A percentile compares a stretch with the other conserved stretches of the same genome.
Evolutionary conservation across 2,329 filamentous ascomycete species (phyloP).

Genomic region (Xylaria sp.): DNA sequence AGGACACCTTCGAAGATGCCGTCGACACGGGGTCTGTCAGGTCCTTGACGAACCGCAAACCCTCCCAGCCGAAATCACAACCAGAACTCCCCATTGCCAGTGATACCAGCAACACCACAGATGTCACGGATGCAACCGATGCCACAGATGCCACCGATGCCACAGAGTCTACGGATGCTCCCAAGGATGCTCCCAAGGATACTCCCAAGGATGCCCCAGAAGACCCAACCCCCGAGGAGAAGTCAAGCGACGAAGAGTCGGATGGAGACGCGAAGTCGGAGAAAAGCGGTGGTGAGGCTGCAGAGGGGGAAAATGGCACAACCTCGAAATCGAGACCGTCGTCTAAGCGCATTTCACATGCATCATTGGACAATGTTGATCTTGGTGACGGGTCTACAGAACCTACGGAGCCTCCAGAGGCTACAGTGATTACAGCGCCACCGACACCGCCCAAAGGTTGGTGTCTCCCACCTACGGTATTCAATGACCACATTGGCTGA

Average conservation of each 20-base stretch:
- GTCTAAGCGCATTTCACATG: conserved; percentile 50
- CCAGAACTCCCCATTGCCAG: too few relatives aligned
- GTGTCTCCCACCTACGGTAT: conserved; percentile 3
- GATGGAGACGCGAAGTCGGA: conserved; percentile 18
- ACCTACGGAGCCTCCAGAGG: conserved; percentile 19
- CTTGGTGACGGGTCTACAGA: conserved; percentile 60
- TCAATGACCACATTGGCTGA: conserved; percentile 4
- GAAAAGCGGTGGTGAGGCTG: conserved; percentile 22
- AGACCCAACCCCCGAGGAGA: conserved; percentile 26
- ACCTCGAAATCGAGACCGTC: conserved; percentile 40
- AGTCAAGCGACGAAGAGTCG: conserved; percentile 21
- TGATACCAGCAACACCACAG: conserved; percentile 30
- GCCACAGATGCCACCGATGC: too few relatives aligned
- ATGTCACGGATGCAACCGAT: too few relatives aligned
- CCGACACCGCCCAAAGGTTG: conserved; percentile 35
- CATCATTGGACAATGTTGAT: conserved; percentile 64
- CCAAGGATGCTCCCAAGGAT: too few relatives aligned
- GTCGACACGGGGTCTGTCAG: conserved; percentile 66
- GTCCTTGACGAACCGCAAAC: conserved; percentile 60
- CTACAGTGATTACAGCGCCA: too few relatives aligned
- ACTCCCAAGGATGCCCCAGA: conserved; percentile 23
- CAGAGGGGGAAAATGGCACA: conserved; percentile 7
- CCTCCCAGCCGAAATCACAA: conserved; percentile 41
- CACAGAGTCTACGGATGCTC: too few relatives aligned
- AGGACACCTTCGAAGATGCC: conserved; percentile 87